Conservation (phyloP, 2,329 filamentous ascomycete genomes). For the Aspergillus tanneri region DNA sequence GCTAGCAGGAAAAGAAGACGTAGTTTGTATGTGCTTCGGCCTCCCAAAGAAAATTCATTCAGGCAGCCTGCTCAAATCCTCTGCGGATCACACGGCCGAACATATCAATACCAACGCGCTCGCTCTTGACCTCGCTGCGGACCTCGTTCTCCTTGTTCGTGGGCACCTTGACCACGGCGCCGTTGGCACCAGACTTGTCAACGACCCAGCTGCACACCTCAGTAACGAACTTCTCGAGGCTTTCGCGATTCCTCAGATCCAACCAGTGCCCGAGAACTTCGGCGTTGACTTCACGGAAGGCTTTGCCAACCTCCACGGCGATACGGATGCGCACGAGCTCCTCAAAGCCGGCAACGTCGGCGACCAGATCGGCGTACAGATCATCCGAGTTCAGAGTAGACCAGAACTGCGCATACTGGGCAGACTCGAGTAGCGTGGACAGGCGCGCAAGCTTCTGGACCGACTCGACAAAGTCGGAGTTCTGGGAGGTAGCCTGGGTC, state of each 20-base stretch:
- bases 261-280: slow-evolving; percentile 72
- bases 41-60: slow-evolving; percentile 18
- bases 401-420: slow-evolving; percentile 93
- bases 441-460: slow-evolving; percentile 82
- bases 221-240: slow-evolving; percentile 73
- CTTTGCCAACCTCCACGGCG: slow-evolving; percentile 78
- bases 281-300: slow-evolving; percentile 70
- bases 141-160: slow-evolving; percentile 97
- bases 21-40: slow-evolving; percentile 2
- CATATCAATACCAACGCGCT: slow-evolving; percentile 69
- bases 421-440: slow-evolving; percentile 82
- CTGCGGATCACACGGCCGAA: slow-evolving; percentile 69
- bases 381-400: slow-evolving; percentile 88
- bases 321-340: slow-evolving; percentile 89
- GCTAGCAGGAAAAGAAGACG: slow-evolving; percentile 19
- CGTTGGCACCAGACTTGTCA: slow-evolving; percentile 49
- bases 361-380: slow-evolving; percentile 90
- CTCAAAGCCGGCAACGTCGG: slow-evolving; percentile 93
- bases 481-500: slow-evolving; percentile 41
- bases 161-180: slow-evolving; percentile 68
- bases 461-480: slow-evolving; percentile 71
- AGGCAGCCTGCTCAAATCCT: slow-evolving; percentile 80
- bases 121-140: slow-evolving; percentile 89
- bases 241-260: slow-evolving; percentile 63
- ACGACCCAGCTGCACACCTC: slow-evolving; percentile 87